phyloP scores from a whole-genome alignment of 106 monocot species.

The Acorus calamus region DNA sequence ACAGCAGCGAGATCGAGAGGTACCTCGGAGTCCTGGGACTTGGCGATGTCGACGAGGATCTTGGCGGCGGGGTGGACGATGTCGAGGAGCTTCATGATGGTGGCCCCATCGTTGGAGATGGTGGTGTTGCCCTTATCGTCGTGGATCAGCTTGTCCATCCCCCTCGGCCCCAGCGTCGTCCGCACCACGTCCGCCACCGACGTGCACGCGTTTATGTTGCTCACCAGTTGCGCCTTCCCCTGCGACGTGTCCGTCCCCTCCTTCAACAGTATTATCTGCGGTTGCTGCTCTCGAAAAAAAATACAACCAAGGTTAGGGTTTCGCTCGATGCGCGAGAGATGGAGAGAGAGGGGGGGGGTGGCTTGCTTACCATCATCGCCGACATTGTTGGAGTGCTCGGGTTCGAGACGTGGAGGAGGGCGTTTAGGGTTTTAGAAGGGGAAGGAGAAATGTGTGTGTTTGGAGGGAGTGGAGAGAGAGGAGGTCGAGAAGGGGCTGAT shows the following conservation, averaged over 20 bases:
- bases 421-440: constrained; percentile 5
- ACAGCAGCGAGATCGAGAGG: background rate
- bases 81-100: constrained; percentile 95
- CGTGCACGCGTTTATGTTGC: constrained; percentile 97
- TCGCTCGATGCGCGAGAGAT: too few relatives aligned
- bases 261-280: constrained; percentile 95
- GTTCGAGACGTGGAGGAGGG: background rate
- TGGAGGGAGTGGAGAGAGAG: background rate
- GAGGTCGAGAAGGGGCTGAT: background rate
- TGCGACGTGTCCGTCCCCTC: constrained; percentile 97
- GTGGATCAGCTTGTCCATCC: constrained; percentile 99
- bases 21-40: constrained; percentile 98
- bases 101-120: constrained; percentile 98
- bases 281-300: constrained; percentile 46
- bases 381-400: constrained; percentile 1
- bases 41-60: constrained; percentile 92
- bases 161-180: constrained; percentile 85
- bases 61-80: constrained; percentile 94
- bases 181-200: constrained; percentile 77
- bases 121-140: constrained; percentile 95
- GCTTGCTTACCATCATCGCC: constrained; percentile 8
- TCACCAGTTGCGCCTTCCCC: constrained; percentile 89
- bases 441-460: background rate
- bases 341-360: background rate
- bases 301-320: background rate